Evolutionary conservation across 768 basidiomycete genomes (phyloP).

Genomic region (Suillus luteus): DNA sequence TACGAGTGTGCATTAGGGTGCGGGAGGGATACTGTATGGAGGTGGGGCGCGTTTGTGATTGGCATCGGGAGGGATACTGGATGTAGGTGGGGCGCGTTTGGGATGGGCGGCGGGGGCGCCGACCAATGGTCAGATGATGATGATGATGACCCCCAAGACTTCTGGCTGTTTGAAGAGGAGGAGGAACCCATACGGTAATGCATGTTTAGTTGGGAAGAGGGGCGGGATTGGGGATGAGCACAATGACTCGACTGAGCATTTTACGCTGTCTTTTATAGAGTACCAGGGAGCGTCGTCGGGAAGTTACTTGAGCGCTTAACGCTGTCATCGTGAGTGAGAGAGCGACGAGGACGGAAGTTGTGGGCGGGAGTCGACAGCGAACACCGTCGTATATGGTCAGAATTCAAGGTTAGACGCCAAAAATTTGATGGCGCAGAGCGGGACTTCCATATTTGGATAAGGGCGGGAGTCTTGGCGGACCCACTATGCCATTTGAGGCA

Average conservation of each 20-base stretch:
- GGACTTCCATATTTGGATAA: slow-evolving; percentile 22
- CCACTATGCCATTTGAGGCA: slow-evolving; percentile 16
- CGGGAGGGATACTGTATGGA: slow-evolving; percentile 31
- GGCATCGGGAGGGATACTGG: slow-evolving; percentile 20
- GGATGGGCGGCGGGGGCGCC: slow-evolving; percentile 22
- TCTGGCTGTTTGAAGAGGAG: slow-evolving; percentile 18
- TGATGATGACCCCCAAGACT: slow-evolving; percentile 22
- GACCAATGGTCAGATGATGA: slow-evolving; percentile 14
- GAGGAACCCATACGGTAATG: slow-evolving; percentile 18
- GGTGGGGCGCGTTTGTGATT: slow-evolving; percentile 27
- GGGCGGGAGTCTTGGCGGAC: slow-evolving; percentile 22
- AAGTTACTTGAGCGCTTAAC: slow-evolving; percentile 21
- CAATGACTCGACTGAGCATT: slow-evolving; percentile 21
- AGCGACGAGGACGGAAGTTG: slow-evolving; percentile 17
- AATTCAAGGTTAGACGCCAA: slow-evolving; percentile 16
- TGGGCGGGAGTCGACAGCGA: slow-evolving; percentile 30
- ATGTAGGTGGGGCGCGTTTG: slow-evolving; percentile 21
- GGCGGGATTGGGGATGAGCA: slow-evolving; percentile 6
- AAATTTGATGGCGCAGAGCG: slow-evolving; percentile 19
- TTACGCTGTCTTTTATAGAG: slow-evolving; percentile 31
- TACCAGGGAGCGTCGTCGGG: slow-evolving; percentile 20
- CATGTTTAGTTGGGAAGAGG: slow-evolving; percentile 19
- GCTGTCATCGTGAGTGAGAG: slow-evolving; percentile 7
- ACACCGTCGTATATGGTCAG: slow-evolving; percentile 21
- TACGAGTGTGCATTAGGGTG: slow-evolving; percentile 31